Percentiles rank a stretch among this genome's conserved stretches.
These are phyloP conservation scores for Melaleuca alternifolia DNA, from an alignment of 345 rosid genomes.

Conservation along the genomic window DNA sequence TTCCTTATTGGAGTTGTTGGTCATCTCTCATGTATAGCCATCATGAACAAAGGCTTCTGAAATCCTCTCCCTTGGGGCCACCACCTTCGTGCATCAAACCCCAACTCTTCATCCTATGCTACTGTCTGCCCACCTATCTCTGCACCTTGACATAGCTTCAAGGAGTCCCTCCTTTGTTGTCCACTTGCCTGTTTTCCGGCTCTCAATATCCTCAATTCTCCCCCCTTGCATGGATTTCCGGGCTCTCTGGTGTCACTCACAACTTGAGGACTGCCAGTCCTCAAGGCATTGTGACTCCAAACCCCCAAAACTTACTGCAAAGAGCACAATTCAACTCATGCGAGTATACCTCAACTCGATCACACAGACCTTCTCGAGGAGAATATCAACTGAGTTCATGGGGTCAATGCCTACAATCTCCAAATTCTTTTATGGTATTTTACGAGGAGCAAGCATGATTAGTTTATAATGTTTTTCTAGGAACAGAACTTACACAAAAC, in stretches of 20 bases:
- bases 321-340: background rate
- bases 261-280: background rate
- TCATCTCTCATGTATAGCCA: background rate
- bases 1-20: background rate
- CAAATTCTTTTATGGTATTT: background rate
- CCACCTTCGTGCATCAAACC: background rate
- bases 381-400: background rate
- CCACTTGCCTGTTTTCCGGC: background rate
- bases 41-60: background rate
- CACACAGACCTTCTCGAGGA: background rate
- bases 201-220: background rate
- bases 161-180: background rate
- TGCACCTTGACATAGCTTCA: background rate
- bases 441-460: background rate
- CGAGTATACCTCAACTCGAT: background rate
- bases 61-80: background rate
- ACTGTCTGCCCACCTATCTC: background rate
- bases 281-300: background rate
- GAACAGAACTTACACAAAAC: slow-evolving; percentile 48
- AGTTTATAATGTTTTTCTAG: background rate
- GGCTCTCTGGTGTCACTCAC: background rate
- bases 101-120: background rate
- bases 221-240: background rate
- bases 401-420: background rate
- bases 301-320: background rate